Percentiles rank a stretch among this genome's conserved stretches.
phyloP scores from a whole-genome alignment of 345 rosid genomes.

The sweet orange (Citrus sinensis) region DNA sequence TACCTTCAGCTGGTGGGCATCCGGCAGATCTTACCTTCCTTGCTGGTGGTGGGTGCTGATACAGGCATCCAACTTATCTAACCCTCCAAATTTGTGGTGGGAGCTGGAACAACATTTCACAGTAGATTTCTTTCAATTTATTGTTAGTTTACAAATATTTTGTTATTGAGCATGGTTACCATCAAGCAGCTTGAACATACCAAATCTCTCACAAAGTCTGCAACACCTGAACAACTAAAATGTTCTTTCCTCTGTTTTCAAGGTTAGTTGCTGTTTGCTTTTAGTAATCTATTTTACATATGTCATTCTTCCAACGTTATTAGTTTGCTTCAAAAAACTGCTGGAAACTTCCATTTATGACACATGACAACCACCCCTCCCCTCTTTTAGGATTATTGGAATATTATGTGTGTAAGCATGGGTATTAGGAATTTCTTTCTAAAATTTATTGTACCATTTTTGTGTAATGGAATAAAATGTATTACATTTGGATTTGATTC shows the following conservation, averaged over 20 bases:
- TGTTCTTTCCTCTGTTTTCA: conserved; percentile 18
- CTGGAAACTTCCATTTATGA: not conserved
- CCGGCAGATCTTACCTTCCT: conserved; percentile 43
- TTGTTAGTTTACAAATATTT: not conserved
- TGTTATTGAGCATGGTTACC: conserved; percentile 22
- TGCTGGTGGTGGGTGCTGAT: conserved; percentile 40
- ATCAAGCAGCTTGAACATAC: conserved; percentile 22
- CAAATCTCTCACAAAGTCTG: not conserved
- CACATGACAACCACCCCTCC: not conserved
- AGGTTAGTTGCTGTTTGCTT: conserved; percentile 21
- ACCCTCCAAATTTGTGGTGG: not conserved
- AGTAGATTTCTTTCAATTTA: conserved; percentile 10
- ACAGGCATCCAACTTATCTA: not conserved
- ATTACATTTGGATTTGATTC: not conserved
- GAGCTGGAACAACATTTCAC: not conserved
- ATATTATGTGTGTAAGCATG: not conserved
- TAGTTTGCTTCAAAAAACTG: not conserved
- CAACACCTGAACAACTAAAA: conserved; percentile 16
- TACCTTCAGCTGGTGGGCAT: conserved; percentile 43
- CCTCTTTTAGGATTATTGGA: not conserved
- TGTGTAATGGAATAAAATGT: not conserved
- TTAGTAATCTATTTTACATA: not conserved
- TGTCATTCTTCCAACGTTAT: not conserved
- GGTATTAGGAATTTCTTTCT: not conserved
- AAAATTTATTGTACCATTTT: not conserved